Base-by-base conservation (phyloP, 345 rosid species). In the Capsella bursapastoris region DNA sequence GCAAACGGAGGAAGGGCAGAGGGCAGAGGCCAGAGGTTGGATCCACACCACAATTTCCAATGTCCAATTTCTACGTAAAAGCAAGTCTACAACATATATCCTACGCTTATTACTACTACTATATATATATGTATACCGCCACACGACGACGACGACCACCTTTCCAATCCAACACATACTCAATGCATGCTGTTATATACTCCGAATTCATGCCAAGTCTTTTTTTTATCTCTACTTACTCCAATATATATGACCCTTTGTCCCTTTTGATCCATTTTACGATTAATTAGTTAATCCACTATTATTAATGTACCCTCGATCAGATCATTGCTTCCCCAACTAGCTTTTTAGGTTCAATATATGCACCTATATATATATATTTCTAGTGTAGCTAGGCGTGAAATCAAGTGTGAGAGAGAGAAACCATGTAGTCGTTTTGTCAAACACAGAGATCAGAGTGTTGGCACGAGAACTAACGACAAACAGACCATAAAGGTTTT, bases 401-500 rank as follows among this genome's bases (percentile, higher is more conserved):
- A 69, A 35, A 69, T 9, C 9, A 35, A 62, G 70, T 52, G 63
- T 41, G 35, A 69, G 64, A 43, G 57, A 60, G 32, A 68, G 68
- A 52, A 22, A 22, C 25, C 64, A 76, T 76, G 80, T 70, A 43
- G 44, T n/a, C 70, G 71, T 55, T 69, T 63, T 28, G 45, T 25
- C 44, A 62, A 76, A 76, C 70, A 64, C 52, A 37, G 2, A 37
- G 57, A 48, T 48, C 71, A 70, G 60, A 62, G 64, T 69, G 18
- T 29, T 65, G 80, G 71, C 56, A 50, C 56, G n/a, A 64, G n/a
- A 77, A 41, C 51, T 40, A 43, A 48, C 81, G 77, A 78, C 81
- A 71, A 78, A 35, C 48, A 66, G 68, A 78, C 81, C 58, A 71
- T 40, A 77, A 65, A 13, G 56, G 65, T 28, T 50, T 61, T 57